A percentile compares a stretch with the other conserved stretches of the same genome.
Conservation (phyloP, 306 rosid species). For the Gastrolobium villosum region DNA sequence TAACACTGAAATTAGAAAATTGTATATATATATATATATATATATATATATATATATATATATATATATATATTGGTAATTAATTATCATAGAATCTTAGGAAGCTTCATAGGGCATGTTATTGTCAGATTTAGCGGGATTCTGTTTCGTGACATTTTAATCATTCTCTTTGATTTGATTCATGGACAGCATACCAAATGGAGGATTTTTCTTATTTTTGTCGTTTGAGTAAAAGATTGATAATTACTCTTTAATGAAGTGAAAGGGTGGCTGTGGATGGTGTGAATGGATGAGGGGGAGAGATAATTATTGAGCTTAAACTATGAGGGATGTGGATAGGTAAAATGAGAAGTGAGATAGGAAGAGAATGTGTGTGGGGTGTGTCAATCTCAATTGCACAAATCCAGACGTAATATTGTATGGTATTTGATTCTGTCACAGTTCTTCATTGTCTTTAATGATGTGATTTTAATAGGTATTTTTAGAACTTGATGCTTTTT, state of each 20-base stretch:
- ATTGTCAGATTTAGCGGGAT: slow-evolving; percentile 56
- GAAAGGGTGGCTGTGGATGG: slow-evolving; percentile 38
- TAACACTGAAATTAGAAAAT: too few species aligned
- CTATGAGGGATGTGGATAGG: slow-evolving; percentile 44
- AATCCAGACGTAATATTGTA: background rate
- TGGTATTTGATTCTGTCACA: slow-evolving; percentile 71
- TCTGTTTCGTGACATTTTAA: background rate
- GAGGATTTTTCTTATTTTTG: background rate
- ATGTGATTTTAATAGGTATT: slow-evolving; percentile 82
- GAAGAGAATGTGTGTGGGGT: background rate
- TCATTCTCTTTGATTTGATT: slow-evolving; percentile 14
- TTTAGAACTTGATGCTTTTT: slow-evolving; percentile 33
- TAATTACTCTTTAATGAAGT: slow-evolving; percentile 10
- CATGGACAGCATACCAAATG: slow-evolving; percentile 21
- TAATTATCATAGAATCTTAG: slow-evolving; percentile 50
- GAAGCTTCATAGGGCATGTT: slow-evolving; percentile 48
- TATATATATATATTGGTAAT: too few species aligned
- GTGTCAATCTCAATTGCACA: slow-evolving; percentile 26
- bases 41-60: too few species aligned
- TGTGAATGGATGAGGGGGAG: slow-evolving; percentile 36
- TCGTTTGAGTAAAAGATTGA: background rate
- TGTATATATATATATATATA: too few species aligned
- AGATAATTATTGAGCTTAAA: background rate
- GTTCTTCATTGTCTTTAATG: slow-evolving; percentile 66
- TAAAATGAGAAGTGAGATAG: background rate